Base-by-base conservation (phyloP, 179 eudicot species). In the Beta lomatogona region DNA sequence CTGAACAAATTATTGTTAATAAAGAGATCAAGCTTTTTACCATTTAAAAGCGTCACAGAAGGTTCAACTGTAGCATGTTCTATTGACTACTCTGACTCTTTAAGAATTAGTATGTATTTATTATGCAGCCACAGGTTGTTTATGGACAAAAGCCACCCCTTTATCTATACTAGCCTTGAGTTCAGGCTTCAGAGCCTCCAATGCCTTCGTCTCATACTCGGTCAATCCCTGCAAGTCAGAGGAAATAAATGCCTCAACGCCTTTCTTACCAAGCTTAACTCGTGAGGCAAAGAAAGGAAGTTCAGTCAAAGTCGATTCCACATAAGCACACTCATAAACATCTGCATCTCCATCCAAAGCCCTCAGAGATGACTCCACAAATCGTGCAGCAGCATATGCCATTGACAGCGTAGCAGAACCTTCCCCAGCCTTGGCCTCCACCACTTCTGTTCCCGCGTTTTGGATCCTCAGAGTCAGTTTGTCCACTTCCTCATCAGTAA, bases 311-410 rank as follows among this genome's bases (percentile, higher is more conserved):
- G 86, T 86, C 6, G 91, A 89, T 81, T 91, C 83, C 31, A 89
- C 86, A 64, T 50, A 91, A 4, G 91, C 73, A 75, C 93, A 91
- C 66, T 91, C 93, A 50, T 91, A 91, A 18, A 91, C 93, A 83
- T 89, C 92, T 1, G 80, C 70, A 79, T 91, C 92, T 70, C 92
- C 92, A 71, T 89, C 92, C 22, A 91, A 89, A 3, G 93, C 93
- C n/a, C 93, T 77, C 9, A 91, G 85, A 31, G 92, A 89, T 2
- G 93, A 91, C 86, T 91, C 93, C 18, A 91, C 88, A 75, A 91
- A 91, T 78, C 93, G 79, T 5, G 93, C 93, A 25, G 93, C 93
- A 69, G 93, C 92, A 83, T 89, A 91, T 0, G 93, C 92, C 93
- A 91, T 91, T 3, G 93, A 91, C 55, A 91, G 83, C 0, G 93